phyloP scores from a whole-genome alignment of 2,329 filamentous ascomycete genomes.

The Alternaria ventricosa region DNA sequence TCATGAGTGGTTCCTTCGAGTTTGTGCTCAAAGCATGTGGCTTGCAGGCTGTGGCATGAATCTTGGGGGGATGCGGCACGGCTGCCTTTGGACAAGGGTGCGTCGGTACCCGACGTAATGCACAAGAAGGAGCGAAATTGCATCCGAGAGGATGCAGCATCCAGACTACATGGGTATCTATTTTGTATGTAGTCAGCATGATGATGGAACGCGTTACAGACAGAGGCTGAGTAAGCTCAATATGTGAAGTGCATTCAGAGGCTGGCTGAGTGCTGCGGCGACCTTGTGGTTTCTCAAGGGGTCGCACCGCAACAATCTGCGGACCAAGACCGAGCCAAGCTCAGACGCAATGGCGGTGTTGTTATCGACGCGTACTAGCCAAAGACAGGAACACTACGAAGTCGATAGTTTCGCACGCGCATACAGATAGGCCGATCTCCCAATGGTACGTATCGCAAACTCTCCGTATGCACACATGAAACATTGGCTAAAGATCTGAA shows the following conservation, averaged over 20 bases:
- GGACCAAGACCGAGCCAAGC: neutral
- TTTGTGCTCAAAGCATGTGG: neutral
- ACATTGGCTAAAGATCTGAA: neutral
- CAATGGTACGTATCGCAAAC: neutral
- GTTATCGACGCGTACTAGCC: neutral
- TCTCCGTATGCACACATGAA: neutral
- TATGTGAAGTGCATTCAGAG: neutral
- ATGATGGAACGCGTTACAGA: neutral
- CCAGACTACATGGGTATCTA: neutral
- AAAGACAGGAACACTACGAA: neutral
- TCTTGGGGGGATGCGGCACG: neutral
- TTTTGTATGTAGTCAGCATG: neutral
- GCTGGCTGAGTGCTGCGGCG: neutral
- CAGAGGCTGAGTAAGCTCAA: neutral
- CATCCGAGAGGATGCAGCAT: neutral
- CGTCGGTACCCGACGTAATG: neutral
- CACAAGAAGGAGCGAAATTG: neutral
- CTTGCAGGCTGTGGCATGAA: conserved; percentile 2
- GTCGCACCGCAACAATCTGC: neutral
- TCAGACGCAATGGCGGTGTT: neutral
- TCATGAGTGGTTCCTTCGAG: neutral
- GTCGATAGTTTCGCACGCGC: neutral
- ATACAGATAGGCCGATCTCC: neutral
- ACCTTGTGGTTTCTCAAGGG: neutral
- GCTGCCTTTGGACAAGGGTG: neutral